A percentile compares a stretch with the other conserved stretches of the same genome.
These are phyloP conservation scores for Mimosa pudica DNA, from an alignment of 306 rosid species.

Conservation along the genomic window DNA sequence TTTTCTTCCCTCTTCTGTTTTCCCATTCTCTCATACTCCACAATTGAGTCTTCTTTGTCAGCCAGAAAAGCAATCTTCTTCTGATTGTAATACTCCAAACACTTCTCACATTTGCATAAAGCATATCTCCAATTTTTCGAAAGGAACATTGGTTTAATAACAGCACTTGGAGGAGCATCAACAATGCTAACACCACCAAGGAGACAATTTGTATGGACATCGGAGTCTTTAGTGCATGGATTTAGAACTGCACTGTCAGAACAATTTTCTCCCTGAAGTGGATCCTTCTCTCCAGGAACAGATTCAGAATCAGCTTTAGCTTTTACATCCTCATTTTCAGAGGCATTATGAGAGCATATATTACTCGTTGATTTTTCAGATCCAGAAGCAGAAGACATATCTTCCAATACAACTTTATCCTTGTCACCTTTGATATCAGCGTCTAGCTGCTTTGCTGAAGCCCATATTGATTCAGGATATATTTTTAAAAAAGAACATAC, in stretches of 20 bases:
- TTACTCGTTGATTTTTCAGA: slow-evolving; percentile 49
- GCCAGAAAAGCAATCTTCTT: slow-evolving; percentile 67
- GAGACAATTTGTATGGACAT: slow-evolving; percentile 50
- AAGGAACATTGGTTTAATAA: slow-evolving; percentile 76
- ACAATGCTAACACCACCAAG: slow-evolving; percentile 60
- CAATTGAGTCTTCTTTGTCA: slow-evolving; percentile 87
- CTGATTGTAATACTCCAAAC: slow-evolving; percentile 58
- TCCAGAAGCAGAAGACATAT: slow-evolving; percentile 45
- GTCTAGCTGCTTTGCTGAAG: slow-evolving; percentile 52
- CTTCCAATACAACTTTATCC: slow-evolving; percentile 67
- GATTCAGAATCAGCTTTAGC: slow-evolving; percentile 46
- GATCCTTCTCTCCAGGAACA: slow-evolving; percentile 40
- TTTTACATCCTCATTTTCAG: slow-evolving; percentile 34
- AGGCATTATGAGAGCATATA: slow-evolving; percentile 30
- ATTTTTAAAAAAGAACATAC: slow-evolving; percentile 64
- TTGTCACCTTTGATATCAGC: slow-evolving; percentile 41
- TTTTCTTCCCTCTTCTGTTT: slow-evolving; percentile 84
- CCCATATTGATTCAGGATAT: slow-evolving; percentile 69
- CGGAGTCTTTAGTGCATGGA: slow-evolving; percentile 35
- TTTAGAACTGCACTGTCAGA: slow-evolving; percentile 33
- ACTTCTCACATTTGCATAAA: slow-evolving; percentile 77
- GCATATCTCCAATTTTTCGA: slow-evolving; percentile 75
- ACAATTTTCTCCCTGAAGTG: slow-evolving; percentile 44
- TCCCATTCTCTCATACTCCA: slow-evolving; percentile 87
- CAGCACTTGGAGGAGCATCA: slow-evolving; percentile 45